Conservation (phyloP, 345 rosid species). For the Geranium rotundifolium region DNA sequence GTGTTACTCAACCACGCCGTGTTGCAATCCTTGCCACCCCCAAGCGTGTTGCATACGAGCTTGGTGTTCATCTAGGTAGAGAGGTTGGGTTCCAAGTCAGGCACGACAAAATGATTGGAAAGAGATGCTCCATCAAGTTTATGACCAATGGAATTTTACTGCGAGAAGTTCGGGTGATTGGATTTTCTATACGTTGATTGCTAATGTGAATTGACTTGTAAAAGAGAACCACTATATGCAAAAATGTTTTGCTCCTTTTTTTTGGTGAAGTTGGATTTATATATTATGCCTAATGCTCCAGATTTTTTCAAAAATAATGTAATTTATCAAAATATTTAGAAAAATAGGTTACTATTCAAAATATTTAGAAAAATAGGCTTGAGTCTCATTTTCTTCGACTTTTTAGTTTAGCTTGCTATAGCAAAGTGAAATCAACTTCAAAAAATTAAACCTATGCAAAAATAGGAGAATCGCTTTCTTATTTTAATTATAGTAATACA, state of each 20-base stretch:
- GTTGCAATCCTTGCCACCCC: conserved; percentile 96
- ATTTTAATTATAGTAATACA: too few relatives aligned
- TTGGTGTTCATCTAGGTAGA: conserved; percentile 70
- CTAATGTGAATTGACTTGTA: not conserved
- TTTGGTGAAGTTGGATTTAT: too few relatives aligned
- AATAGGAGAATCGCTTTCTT: too few relatives aligned
- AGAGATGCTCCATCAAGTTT: conserved; percentile 62
- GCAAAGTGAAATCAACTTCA: too few relatives aligned
- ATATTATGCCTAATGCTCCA: too few relatives aligned
- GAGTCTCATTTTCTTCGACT: too few relatives aligned
- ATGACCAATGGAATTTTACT: conserved; percentile 97
- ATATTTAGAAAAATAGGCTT: too few relatives aligned
- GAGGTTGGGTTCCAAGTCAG: conserved; percentile 96
- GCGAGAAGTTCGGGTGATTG: conserved; percentile 74
- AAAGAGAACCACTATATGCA: not conserved
- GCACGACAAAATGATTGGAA: conserved; percentile 82
- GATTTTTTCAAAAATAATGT: too few relatives aligned
- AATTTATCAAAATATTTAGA: too few relatives aligned
- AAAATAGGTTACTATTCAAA: too few relatives aligned
- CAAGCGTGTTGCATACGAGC: conserved; percentile 83
- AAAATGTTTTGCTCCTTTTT: not conserved
- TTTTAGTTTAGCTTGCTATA: too few relatives aligned
- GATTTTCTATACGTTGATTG: not conserved
- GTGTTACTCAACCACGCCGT: conserved; percentile 95
- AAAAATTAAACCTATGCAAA: too few relatives aligned